Conservation (phyloP, 2,329 filamentous ascomycete genomes). For the Xylariaceae sp. region DNA sequence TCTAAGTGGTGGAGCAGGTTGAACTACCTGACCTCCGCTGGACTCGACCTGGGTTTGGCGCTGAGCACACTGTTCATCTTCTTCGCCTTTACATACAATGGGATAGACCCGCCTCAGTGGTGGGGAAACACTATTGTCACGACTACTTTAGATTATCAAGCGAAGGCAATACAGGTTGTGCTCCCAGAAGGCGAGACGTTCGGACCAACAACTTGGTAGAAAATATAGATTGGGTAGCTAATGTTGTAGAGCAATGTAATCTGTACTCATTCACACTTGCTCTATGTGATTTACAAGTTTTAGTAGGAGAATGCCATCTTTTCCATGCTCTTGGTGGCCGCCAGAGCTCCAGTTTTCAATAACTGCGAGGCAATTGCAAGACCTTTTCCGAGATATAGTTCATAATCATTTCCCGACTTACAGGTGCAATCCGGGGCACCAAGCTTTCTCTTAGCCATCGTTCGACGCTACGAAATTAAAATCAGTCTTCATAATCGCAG, state of each 20-base stretch:
- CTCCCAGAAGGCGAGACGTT: conserved; percentile 55
- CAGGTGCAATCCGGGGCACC: conserved; percentile 60
- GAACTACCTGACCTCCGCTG: conserved; percentile 69
- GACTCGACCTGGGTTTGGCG: conserved; percentile 64
- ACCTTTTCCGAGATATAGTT: conserved; percentile 69
- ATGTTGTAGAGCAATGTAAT: too few relatives aligned
- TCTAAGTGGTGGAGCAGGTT: conserved; percentile 70
- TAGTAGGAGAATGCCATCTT: too few relatives aligned
- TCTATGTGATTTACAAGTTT: too few relatives aligned
- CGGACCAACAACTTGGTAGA: conserved; percentile 54
- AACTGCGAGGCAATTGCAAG: conserved; percentile 63
- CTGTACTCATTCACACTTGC: too few relatives aligned
- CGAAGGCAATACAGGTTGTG: conserved; percentile 54
- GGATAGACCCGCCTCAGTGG: conserved; percentile 61
- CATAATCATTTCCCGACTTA: conserved; percentile 70
- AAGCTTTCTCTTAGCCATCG: conserved; percentile 62
- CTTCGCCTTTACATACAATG: conserved; percentile 62
- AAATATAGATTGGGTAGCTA: too few relatives aligned
- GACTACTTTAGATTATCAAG: conserved; percentile 58
- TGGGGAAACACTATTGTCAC: conserved; percentile 62
- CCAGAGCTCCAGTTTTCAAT: conserved; percentile 36
- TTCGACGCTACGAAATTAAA: conserved; percentile 42
- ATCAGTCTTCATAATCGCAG: too few relatives aligned
- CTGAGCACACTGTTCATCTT: conserved; percentile 66
- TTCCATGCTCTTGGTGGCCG: too few relatives aligned